Evolutionary conservation across 148 eudicot species (phyloP), one percentile per base, ranked within the genome.

Genomic region (Silene uniflora): DNA sequence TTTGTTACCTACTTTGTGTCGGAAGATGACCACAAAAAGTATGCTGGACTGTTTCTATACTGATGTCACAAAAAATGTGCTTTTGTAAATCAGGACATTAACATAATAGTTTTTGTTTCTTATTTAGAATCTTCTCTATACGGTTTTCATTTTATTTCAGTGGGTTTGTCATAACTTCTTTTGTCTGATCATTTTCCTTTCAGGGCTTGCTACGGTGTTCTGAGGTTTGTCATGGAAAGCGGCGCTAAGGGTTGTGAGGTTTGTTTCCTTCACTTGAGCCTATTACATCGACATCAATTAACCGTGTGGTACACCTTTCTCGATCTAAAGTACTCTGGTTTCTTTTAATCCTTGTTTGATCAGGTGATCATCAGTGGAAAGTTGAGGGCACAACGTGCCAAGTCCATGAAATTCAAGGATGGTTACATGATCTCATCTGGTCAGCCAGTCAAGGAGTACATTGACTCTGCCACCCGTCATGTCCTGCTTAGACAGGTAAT

Each of bases 301-400:
- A 24, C 24, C 39, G 10, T 7, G 21, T 17, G 4, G 12, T 24
- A 44, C 25, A 69, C 22, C 56, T 70, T 47, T 1, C 18, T 8
- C 77, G 4, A 12, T 13, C 9, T 70, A 12, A 3, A 49, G 39
- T 16, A 69, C 6, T 39, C 23, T 21, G 24, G 6, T 39, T 39
- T 61, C 14, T 56, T 18, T 1, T 16, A 29, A 23, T 10, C 6
- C 1, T 39, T 23, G 6, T 32, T 70, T 84, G 62, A 3, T 25
- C 75, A 92, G 97, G 97, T 92, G 6, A 92, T 92, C 73, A 92
- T 92, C 4, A 92, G 97, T 73, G 97, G 97, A n/a, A 92, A 92
- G 74, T 75, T 92, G 56, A 83, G 97, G 86, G 97, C 97, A 54
- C 87, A 83, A 70, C 94, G 94, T 82, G 94, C 97, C 29, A 90